These are phyloP conservation scores for Furcasterigmium furcatum DNA, from an alignment of 2,329 filamentous ascomycete genomes.

Conservation along the genomic window DNA sequence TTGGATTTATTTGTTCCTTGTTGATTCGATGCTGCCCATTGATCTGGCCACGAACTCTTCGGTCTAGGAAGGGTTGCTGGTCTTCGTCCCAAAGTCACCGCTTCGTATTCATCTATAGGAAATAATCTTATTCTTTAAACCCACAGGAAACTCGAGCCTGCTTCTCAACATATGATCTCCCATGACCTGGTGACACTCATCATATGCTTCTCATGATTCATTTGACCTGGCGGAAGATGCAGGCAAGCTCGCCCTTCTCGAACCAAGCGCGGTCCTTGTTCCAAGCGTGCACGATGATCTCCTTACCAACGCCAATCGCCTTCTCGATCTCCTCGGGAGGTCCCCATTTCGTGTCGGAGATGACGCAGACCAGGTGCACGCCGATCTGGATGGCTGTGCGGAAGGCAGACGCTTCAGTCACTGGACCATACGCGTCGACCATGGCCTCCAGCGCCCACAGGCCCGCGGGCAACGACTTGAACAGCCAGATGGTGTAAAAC, in stretches of 20 bases:
- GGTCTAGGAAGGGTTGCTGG: no score
- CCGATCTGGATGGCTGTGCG: constrained; percentile 52
- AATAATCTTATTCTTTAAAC: no score
- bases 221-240: no score
- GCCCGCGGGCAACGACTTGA: constrained; percentile 46
- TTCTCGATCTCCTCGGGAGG: constrained; percentile 39
- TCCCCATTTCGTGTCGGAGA: constrained; percentile 47
- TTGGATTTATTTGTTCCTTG: no score
- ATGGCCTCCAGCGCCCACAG: constrained; percentile 50
- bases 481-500: constrained; percentile 53
- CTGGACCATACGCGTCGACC: constrained; percentile 40
- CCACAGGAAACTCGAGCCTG: no score
- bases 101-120: no score
- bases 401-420: constrained; percentile 45
- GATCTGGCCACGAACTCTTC: no score
- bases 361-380: constrained; percentile 49
- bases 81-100: no score
- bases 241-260: constrained; percentile 16
- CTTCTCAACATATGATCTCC: no score
- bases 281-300: constrained; percentile 51
- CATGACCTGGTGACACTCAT: no score
- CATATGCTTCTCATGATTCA: no score
- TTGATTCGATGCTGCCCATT: no score
- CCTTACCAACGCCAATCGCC: constrained; percentile 44
- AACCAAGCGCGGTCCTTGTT: constrained; percentile 46